Evolutionary conservation across 495 filamentous ascomycete species (phyloP).

Genomic region (Acidiella bohemica): DNA sequence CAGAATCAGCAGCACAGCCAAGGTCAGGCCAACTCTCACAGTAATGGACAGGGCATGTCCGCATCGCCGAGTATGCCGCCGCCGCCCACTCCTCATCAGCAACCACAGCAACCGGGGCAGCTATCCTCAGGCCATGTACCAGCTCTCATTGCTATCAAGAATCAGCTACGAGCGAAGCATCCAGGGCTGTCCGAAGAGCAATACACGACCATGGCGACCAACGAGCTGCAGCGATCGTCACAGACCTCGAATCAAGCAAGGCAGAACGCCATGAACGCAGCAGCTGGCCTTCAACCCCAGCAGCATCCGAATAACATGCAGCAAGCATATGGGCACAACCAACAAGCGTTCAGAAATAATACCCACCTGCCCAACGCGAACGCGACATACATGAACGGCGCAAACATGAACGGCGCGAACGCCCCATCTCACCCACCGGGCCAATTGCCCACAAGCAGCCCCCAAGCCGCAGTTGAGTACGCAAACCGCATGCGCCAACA

Average conservation of each 20-base stretch:
- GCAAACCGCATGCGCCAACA: slow-evolving; percentile 8
- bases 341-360: slow-evolving; percentile 12
- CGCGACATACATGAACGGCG: slow-evolving; percentile 12
- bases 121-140: slow-evolving; percentile 29
- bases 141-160: slow-evolving; percentile 21
- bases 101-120: slow-evolving; percentile 18
- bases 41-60: slow-evolving; percentile 12
- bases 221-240: slow-evolving; percentile 18
- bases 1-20: slow-evolving; percentile 20
- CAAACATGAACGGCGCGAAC: not conserved
- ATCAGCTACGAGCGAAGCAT: slow-evolving; percentile 22
- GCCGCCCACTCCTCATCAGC: slow-evolving; percentile 17
- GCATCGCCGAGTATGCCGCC: slow-evolving; percentile 19
- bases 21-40: slow-evolving; percentile 10
- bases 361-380: slow-evolving; percentile 9
- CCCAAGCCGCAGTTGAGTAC: slow-evolving; percentile 11
- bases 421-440: not conserved
- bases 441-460: not conserved
- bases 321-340: slow-evolving; percentile 9
- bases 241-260: slow-evolving; percentile 18
- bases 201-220: slow-evolving; percentile 19
- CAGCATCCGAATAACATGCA: slow-evolving; percentile 8
- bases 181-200: slow-evolving; percentile 25
- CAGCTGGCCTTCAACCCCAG: slow-evolving; percentile 21
- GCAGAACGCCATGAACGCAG: slow-evolving; percentile 28